Evolutionary conservation across 202 grass and related monocot species (phyloP).

Genomic region (Setaria italica): DNA sequence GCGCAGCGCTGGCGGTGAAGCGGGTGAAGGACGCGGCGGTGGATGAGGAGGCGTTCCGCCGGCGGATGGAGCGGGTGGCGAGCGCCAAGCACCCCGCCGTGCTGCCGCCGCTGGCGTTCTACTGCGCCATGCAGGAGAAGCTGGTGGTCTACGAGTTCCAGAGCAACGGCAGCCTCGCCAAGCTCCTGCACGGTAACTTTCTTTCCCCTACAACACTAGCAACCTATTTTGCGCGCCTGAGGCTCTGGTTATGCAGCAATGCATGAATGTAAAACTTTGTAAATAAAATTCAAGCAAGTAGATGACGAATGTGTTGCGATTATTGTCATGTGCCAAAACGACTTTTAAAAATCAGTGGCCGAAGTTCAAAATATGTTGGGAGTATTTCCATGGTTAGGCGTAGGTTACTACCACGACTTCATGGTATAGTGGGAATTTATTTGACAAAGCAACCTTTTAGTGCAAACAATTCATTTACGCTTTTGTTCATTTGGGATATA

Average conservation of each 20-base stretch:
- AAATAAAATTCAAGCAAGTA: background rate
- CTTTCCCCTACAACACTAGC: background rate
- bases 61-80: slow-evolving; percentile 60
- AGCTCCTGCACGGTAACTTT: slow-evolving; percentile 59
- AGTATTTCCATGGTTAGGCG: background rate
- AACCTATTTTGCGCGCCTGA: background rate
- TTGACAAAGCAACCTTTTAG: background rate
- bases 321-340: too few relatives aligned
- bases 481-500: background rate
- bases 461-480: background rate
- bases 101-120: slow-evolving; percentile 67
- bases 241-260: background rate
- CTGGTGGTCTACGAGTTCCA: slow-evolving; percentile 74
- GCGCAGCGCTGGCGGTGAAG: slow-evolving; percentile 66
- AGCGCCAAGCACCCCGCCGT: slow-evolving; percentile 55
- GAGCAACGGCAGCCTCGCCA: slow-evolving; percentile 60
- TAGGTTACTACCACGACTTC: too few relatives aligned
- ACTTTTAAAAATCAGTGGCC: background rate
- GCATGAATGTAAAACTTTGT: too few relatives aligned
- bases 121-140: slow-evolving; percentile 75
- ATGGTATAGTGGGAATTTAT: background rate
- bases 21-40: slow-evolving; percentile 58
- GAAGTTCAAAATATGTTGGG: background rate
- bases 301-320: too few relatives aligned
- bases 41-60: slow-evolving; percentile 47